Evolutionary conservation across 176 grass and related monocot genomes (phyloP).

Genomic region (Echinochloa phyllopogon): DNA sequence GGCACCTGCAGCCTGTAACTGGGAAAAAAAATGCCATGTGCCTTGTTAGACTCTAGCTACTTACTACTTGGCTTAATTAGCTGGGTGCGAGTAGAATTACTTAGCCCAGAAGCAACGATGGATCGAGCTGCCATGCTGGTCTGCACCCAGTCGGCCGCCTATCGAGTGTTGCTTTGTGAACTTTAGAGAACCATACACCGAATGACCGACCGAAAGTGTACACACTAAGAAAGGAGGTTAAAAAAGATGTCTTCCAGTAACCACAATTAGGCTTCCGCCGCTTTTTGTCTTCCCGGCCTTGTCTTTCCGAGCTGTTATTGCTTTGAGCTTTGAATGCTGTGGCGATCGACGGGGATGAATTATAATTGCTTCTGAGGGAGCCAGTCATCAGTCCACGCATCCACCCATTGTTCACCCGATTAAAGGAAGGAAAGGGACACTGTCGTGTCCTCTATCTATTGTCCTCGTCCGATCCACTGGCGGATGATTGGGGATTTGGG

Average conservation of each 20-base stretch:
- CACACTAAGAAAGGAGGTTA: background rate
- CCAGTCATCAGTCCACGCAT: background rate
- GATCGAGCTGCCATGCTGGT: background rate
- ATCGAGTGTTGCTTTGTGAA: background rate
- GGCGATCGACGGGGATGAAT: background rate
- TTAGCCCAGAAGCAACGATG: background rate
- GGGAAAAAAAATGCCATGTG: background rate
- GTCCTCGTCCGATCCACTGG: background rate
- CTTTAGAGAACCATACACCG: background rate
- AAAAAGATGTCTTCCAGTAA: background rate
- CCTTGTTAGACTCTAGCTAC: background rate
- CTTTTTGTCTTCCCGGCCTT: background rate
- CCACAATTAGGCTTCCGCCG: background rate
- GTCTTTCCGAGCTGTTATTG: background rate
- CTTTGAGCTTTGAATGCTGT: slow-evolving; percentile 7
- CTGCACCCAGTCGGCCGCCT: background rate
- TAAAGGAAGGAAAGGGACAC: slow-evolving; percentile 12
- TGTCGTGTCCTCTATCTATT: background rate
- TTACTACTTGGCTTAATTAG: background rate
- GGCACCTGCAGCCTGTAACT: slow-evolving; percentile 3
- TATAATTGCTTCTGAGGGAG: background rate
- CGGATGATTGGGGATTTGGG: slow-evolving; percentile 24
- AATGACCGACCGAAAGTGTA: background rate
- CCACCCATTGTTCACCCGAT: background rate
- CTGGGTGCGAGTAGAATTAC: background rate